Conservation (phyloP, 257 asterid genomes). For the Przewalskia tangutica region DNA sequence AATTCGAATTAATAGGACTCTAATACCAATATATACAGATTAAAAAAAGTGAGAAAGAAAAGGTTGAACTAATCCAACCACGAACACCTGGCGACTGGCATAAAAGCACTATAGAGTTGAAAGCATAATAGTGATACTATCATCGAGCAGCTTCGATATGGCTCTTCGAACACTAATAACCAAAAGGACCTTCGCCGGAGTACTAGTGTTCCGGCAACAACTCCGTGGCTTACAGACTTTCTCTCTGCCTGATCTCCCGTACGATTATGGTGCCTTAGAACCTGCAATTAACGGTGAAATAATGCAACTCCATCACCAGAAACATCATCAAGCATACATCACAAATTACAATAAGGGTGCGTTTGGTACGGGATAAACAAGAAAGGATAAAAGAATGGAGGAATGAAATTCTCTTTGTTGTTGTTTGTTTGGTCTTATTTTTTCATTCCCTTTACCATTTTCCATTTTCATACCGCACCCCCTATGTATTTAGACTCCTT, state of each 20-base stretch:
- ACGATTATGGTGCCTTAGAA: conserved; percentile 76
- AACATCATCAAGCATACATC: conserved; percentile 82
- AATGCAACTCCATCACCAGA: conserved; percentile 92
- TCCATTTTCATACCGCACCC: too few relatives aligned
- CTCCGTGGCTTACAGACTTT: conserved; percentile 46
- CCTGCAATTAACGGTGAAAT: conserved; percentile 82
- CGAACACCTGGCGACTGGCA: background rate
- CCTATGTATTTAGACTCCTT: too few relatives aligned
- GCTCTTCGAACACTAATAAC: conserved; percentile 48
- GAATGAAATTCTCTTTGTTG: too few relatives aligned
- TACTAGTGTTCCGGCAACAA: conserved; percentile 25
- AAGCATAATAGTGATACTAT: background rate
- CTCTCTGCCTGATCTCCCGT: conserved; percentile 71
- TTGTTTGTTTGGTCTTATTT: too few relatives aligned
- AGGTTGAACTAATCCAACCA: background rate
- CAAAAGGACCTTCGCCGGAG: conserved; percentile 17
- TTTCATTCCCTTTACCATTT: too few relatives aligned
- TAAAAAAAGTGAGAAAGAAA: too few relatives aligned
- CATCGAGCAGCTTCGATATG: conserved; percentile 17
- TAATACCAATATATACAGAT: too few relatives aligned
- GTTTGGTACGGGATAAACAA: too few relatives aligned
- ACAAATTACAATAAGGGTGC: conserved; percentile 81
- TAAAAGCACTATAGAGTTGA: background rate
- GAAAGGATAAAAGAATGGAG: too few relatives aligned
- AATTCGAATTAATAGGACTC: too few relatives aligned